Conservation (phyloP, 768 basidiomycete species). For the Pleurotus eryngii region DNA sequence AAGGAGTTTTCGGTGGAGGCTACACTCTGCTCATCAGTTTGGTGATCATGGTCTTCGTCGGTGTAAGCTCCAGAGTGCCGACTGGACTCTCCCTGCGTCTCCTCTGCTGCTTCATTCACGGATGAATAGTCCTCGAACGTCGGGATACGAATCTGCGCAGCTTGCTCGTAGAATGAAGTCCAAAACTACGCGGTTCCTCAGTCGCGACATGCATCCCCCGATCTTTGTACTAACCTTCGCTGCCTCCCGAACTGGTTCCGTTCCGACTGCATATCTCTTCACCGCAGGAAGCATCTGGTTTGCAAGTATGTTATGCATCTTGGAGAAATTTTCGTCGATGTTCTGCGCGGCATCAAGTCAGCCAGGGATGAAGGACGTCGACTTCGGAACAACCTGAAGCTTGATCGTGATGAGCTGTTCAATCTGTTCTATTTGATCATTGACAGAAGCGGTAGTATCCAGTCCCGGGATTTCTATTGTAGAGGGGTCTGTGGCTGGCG, state of each 20-base stretch:
- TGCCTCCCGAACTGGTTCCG: constrained; percentile 85
- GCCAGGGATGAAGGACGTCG: background rate
- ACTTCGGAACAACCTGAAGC: constrained; percentile 60
- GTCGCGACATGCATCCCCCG: background rate
- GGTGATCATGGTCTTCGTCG: constrained; percentile 15
- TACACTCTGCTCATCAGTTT: constrained; percentile 37
- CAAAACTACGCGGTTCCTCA: constrained; percentile 64
- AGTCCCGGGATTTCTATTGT: constrained; percentile 70
- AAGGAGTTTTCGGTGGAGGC: constrained; percentile 70
- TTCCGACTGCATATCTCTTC: constrained; percentile 83
- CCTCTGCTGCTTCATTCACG: constrained; percentile 43
- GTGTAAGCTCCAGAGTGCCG: constrained; percentile 15
- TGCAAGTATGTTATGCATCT: constrained; percentile 81
- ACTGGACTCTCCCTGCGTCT: constrained; percentile 24
- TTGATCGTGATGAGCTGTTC: constrained; percentile 94
- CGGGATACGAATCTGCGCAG: constrained; percentile 83
- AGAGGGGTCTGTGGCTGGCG: constrained; percentile 58
- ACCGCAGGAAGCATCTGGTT: constrained; percentile 82
- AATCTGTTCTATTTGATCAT: constrained; percentile 90
- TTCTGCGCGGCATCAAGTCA: constrained; percentile 44
- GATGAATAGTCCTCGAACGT: constrained; percentile 68
- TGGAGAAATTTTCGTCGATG: constrained; percentile 91
- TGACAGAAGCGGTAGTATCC: constrained; percentile 62
- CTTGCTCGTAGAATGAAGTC: constrained; percentile 94
- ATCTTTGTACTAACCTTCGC: constrained; percentile 66